Percentiles rank a stretch among this genome's conserved stretches.
Conservation (phyloP, 306 rosid genomes). For the Lathyrus tuberosus region DNA sequence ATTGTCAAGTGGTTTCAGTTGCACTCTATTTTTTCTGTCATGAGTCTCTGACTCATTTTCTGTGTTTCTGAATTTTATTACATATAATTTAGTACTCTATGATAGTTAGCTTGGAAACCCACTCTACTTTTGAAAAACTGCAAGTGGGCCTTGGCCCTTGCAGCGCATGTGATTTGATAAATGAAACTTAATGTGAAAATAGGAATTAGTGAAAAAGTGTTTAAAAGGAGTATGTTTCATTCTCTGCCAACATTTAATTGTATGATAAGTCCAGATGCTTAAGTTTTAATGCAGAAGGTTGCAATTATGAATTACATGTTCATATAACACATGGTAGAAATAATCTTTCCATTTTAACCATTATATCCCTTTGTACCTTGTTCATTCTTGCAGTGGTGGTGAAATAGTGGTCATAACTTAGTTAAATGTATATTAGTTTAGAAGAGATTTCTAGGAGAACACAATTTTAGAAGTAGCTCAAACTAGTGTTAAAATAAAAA, state of each 20-base stretch:
- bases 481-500: neutral
- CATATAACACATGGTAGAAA: conserved; percentile 17
- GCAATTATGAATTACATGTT: conserved; percentile 13
- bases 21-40: conserved; percentile 11
- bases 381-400: neutral
- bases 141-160: conserved; percentile 17
- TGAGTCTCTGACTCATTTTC: conserved; percentile 17
- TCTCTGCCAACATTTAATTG: conserved; percentile 11
- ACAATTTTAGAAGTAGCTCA: neutral
- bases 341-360: conserved; percentile 9
- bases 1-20: conserved; percentile 10
- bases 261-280: conserved; percentile 9
- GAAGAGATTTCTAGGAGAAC: conserved; percentile 8
- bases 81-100: conserved; percentile 9
- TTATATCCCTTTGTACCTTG: conserved; percentile 14
- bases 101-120: conserved; percentile 8
- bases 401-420: neutral
- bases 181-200: conserved; percentile 19
- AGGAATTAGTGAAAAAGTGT: neutral
- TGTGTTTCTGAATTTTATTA: conserved; percentile 21
- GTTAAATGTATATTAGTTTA: conserved; percentile 9
- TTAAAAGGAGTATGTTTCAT: neutral
- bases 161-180: neutral
- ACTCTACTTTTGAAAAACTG: conserved; percentile 11
- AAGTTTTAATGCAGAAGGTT: conserved; percentile 19